Evolutionary conservation across 2,329 filamentous ascomycete species (phyloP), one percentile per base, ranked within the genome.

Genomic region (Emmonsiellopsis sp.): DNA sequence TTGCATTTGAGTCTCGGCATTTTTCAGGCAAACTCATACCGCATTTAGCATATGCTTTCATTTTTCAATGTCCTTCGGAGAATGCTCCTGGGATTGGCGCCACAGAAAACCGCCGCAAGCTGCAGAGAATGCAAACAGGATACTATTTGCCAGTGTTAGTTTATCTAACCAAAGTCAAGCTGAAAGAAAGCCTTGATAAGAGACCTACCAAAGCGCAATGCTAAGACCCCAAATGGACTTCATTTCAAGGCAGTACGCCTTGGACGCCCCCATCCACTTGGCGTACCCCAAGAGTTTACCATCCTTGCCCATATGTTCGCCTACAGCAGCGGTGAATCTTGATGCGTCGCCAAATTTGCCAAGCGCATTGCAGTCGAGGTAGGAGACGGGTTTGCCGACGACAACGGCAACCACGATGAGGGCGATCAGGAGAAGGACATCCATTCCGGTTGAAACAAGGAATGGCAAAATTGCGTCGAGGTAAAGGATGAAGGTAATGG

Each of bases 201-300:
- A 1, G n/a, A 74, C 77, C 65, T 65, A 82, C 79, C 79, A 89
- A 49, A 94, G 78, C 4, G 84, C 84, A 68, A 95, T 91, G 67
- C 83, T 81, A 56, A 95, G 71, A 1, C 89, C 90, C 91, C 90
- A 95, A 59, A 93, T 81, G 13, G 86, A 82, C 77, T 95, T 94
- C 68, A 90, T 83, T 74, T 93, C 84, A 63, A 84, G 83, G 74
- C 91, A 96, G 53, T 87, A 86, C 14, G 79, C 64, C 65, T 76
- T 79, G 10, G 75, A 82, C 7, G 78, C 75, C n/a, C 79, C 80
- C 44, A 81, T 79, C 79, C 80, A 84, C 53, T 74, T 69, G 11
- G 64, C 63, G 55, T 82, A 73, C 17, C 74, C 71, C 53, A 83
- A 64, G 42, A 67, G 74, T 6, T 73, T 73, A n/a, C 74, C 76